Evolutionary conservation across 805 yeast species (phyloP).

Genomic region (Metschnikowia vanudenii): DNA sequence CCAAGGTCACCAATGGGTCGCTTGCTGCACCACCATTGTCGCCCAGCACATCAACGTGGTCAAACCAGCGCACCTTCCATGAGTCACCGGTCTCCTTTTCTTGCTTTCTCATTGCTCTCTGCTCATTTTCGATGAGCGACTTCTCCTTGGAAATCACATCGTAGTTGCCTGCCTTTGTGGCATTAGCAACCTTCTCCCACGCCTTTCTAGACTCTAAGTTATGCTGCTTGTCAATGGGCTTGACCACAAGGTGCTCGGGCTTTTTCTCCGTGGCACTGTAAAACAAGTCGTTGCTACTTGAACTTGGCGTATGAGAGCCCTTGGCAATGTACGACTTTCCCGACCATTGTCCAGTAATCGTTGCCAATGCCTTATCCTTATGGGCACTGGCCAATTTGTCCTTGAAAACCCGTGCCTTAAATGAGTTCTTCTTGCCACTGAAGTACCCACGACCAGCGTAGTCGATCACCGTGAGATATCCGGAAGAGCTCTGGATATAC

Average conservation of each 20-base stretch:
- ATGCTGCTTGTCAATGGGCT: slow-evolving; percentile 79
- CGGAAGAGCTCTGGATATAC: slow-evolving; percentile 78
- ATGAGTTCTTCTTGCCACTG: slow-evolving; percentile 89
- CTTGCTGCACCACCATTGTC: slow-evolving; percentile 19
- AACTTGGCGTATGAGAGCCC: slow-evolving; percentile 48
- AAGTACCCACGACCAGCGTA: slow-evolving; percentile 93
- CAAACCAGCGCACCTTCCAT: slow-evolving; percentile 89
- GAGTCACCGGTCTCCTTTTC: slow-evolving; percentile 61
- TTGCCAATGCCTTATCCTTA: slow-evolving; percentile 66
- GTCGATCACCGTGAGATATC: slow-evolving; percentile 70
- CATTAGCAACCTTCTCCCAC: slow-evolving; percentile 87
- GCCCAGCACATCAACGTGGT: slow-evolving; percentile 27
- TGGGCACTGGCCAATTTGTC: slow-evolving; percentile 47
- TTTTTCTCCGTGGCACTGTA: slow-evolving; percentile 56
- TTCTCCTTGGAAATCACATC: slow-evolving; percentile 74
- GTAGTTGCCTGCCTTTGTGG: slow-evolving; percentile 73
- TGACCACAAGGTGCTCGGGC: slow-evolving; percentile 63
- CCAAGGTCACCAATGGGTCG: slow-evolving; percentile 37
- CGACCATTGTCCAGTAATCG: slow-evolving; percentile 92
- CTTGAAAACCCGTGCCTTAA: slow-evolving; percentile 77
- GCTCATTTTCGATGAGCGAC: slow-evolving; percentile 75
- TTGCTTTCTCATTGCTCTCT: slow-evolving; percentile 74
- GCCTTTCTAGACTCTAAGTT: slow-evolving; percentile 83
- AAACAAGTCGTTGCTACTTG: slow-evolving; percentile 51
- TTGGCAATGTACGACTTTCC: slow-evolving; percentile 63